Conservation (phyloP, 257 asterid species). For the Petrea volubilis region DNA sequence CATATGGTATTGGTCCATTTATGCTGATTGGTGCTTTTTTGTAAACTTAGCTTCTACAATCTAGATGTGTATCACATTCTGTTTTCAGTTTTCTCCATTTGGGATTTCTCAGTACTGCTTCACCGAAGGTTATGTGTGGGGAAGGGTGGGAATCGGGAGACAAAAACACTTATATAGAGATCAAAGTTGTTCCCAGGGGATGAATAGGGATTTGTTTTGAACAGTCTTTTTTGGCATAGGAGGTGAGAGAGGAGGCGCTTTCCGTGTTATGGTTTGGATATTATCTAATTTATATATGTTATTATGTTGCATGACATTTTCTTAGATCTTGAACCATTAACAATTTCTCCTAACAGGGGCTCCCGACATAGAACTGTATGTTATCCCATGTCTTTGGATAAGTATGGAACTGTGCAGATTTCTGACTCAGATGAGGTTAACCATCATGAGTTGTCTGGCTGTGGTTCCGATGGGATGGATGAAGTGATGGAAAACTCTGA, state of each 20-base stretch:
- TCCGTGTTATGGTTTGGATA: not conserved
- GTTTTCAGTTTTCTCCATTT: not conserved
- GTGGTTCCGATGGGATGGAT: slow-evolving; percentile 42
- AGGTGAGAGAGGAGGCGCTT: not conserved
- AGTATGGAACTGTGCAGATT: slow-evolving; percentile 37
- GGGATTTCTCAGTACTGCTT: slow-evolving; percentile 16
- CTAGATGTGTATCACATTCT: not conserved
- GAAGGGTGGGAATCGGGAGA: not conserved
- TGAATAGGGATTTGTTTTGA: not conserved
- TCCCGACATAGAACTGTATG: slow-evolving; percentile 26
- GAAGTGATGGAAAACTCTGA: slow-evolving; percentile 32
- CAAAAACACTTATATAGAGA: not conserved
- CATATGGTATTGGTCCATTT: not conserved
- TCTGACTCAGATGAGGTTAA: slow-evolving; percentile 43
- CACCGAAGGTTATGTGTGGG: not conserved
- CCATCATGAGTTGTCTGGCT: slow-evolving; percentile 30
- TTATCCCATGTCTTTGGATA: slow-evolving; percentile 33
- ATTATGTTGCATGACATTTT: slow-evolving; percentile 1
- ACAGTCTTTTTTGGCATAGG: not conserved
- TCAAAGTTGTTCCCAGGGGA: not conserved
- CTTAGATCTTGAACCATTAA: slow-evolving; percentile 5
- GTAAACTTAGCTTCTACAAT: not conserved
- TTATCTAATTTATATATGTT: not conserved
- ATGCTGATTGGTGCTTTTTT: not conserved
- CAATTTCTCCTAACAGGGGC: slow-evolving; percentile 19